Percentiles rank a stretch among this genome's conserved stretches.
These are phyloP conservation scores for Alnus rubra DNA, from an alignment of 306 rosid genomes.

Conservation along the genomic window DNA sequence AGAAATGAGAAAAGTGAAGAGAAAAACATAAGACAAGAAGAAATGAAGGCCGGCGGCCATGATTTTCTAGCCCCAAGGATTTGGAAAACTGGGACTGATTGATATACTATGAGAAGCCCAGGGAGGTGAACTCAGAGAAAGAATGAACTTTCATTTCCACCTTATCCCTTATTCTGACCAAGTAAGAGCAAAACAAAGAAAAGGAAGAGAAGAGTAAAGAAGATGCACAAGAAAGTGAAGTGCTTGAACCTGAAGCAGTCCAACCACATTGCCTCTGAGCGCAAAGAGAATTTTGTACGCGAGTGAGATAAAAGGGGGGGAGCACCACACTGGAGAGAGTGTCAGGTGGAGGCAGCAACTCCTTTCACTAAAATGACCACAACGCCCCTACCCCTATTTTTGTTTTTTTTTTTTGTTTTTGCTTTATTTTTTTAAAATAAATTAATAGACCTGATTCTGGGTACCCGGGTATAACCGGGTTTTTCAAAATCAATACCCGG, in stretches of 20 bases:
- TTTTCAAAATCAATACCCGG: too few relatives aligned
- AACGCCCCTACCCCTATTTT: not conserved
- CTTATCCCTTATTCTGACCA: conserved; percentile 10
- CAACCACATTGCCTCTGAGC: conserved; percentile 23
- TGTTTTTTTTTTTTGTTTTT: too few relatives aligned
- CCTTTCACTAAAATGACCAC: not conserved
- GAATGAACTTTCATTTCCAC: conserved; percentile 35
- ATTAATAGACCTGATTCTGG: too few relatives aligned
- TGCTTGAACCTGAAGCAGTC: conserved; percentile 10
- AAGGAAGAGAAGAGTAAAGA: not conserved
- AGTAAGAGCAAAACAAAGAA: conserved; percentile 17
- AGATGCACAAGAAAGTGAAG: conserved; percentile 6
- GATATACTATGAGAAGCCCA: conserved; percentile 25
- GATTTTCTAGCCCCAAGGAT: conserved; percentile 23
- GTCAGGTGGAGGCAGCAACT: conserved; percentile 12
- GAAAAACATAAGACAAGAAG: too few relatives aligned
- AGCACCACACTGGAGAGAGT: not conserved
- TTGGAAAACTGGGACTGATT: conserved; percentile 12
- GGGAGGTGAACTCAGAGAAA: conserved; percentile 32
- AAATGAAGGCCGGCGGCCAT: conserved; percentile 34
- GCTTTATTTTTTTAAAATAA: too few relatives aligned
- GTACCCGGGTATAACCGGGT: too few relatives aligned
- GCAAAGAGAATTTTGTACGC: conserved; percentile 19
- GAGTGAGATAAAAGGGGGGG: conserved; percentile 17
- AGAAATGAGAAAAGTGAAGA: too few relatives aligned